Percentiles rank a stretch among this genome's conserved stretches.
phyloP scores from a whole-genome alignment of 2,329 filamentous ascomycete genomes.

The Escovopsis weberi region DNA sequence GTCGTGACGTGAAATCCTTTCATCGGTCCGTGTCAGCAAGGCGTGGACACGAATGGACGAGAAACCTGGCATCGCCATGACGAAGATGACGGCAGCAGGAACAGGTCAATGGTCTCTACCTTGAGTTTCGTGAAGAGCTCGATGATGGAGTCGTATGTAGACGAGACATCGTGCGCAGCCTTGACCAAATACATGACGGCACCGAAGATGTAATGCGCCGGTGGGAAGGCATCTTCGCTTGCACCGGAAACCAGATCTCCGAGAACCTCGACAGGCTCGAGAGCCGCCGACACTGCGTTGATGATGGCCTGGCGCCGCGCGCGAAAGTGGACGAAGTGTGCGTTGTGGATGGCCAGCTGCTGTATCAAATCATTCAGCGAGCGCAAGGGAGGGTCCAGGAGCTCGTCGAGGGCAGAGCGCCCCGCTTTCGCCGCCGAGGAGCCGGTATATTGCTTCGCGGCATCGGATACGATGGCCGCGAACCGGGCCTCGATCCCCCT shows the following conservation, averaged over 20 bases:
- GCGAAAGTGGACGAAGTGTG: constrained; percentile 22
- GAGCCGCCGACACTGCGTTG: constrained; percentile 15
- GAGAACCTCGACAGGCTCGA: constrained; percentile 24
- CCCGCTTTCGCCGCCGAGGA: constrained; percentile 12
- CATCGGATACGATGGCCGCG: constrained; percentile 19
- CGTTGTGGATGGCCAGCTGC: constrained; percentile 21
- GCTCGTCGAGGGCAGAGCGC: constrained; percentile 14
- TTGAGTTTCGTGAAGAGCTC: constrained; percentile 28
- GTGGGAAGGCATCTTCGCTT: constrained; percentile 24
- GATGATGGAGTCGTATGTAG: constrained; percentile 29
- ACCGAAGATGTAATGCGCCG: constrained; percentile 26
- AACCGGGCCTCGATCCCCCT: constrained; percentile 8
- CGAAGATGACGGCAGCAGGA: too few relatives aligned
- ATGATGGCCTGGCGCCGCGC: constrained; percentile 21
- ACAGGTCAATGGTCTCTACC: constrained; percentile 8
- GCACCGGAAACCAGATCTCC: constrained; percentile 23
- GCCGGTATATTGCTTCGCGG: constrained; percentile 18
- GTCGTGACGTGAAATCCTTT: constrained; percentile 27
- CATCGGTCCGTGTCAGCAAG: neutral
- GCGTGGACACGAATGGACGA: neutral
- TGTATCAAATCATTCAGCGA: constrained; percentile 18
- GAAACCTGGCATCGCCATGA: neutral
- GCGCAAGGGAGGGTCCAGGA: constrained; percentile 18
- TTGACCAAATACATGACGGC: constrained; percentile 28
- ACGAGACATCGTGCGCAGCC: constrained; percentile 29